Base-by-base conservation (phyloP, 371 early-diverging fungal genomes). In the Umbelopsis sp. region DNA sequence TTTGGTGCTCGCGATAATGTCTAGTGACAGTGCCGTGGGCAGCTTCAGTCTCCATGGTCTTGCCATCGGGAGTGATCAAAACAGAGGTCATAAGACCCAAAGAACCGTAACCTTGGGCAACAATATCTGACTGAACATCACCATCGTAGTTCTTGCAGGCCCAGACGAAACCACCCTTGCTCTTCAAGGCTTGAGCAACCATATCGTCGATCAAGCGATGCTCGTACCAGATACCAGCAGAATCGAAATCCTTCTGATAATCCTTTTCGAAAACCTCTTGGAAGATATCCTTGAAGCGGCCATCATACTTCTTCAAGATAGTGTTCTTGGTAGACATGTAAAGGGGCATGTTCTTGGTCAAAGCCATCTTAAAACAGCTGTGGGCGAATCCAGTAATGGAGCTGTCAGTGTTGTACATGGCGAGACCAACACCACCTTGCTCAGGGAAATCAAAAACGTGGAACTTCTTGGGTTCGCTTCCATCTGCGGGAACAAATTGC, bases 251-350 rank as follows among this genome's bases (percentile, higher is more conserved):
- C 51, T 76, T 69, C 71, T 84, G 80, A 83, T 87, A 90, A 18
- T 87, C 79, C 76, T 71, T 68, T 64, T 93, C 90, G 77, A 94
- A 97, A 71, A 96, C 88, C 65, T 88, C 89, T 62, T 89, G 78
- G 83, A 97, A 97, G 74, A 96, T 96, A 77, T 96, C 94, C 89
- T 96, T 95, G 92, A 96, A 97, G 70, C 94, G 89, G n/a, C 96
- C 97, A 76, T 97, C 97, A 79, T 97, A 97, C 71, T 87, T 91
- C 76, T 96, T 96, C 79, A 97, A 85, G 68, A 97, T 96, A 18
- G 97, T 97, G 82, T 96, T 96, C 86, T 97, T 97, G 73, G 96
- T 96, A 69, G 91, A 89, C 75, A 97, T 77, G 80, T 96, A 97
- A 67, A 97, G 84, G 14, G 96, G 96, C 90, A 91, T 84, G 82